Evolutionary conservation across 2,329 filamentous ascomycete genomes (phyloP).

Genomic region (Pseudogymnoascus sp.): DNA sequence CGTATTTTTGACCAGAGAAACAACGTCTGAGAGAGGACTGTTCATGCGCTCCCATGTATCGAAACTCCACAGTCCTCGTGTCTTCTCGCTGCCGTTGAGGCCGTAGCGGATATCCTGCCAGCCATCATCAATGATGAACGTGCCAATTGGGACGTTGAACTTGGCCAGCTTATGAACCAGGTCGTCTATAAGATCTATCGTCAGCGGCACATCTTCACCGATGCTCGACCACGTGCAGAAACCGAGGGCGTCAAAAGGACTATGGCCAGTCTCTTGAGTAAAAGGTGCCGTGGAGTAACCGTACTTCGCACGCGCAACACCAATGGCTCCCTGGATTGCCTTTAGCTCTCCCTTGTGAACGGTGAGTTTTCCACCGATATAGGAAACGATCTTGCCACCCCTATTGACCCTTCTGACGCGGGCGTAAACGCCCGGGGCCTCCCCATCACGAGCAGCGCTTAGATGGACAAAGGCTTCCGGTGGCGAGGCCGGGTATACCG

Average conservation of each 20-base stretch:
- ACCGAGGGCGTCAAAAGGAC: constrained; percentile 10
- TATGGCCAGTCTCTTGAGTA: not conserved
- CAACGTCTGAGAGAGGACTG: constrained; percentile 9
- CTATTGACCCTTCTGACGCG: constrained; percentile 9
- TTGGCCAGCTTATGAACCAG: not conserved
- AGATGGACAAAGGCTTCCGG: constrained; percentile 8
- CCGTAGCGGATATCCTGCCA: constrained; percentile 13
- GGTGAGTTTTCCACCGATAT: constrained; percentile 6
- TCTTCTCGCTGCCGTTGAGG: not conserved
- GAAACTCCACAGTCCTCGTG: constrained; percentile 11
- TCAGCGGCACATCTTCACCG: constrained; percentile 10
- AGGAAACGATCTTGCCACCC: not conserved
- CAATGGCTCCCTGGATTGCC: constrained; percentile 8
- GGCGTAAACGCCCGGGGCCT: constrained; percentile 9
- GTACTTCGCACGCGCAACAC: constrained; percentile 8
- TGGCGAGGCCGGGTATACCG: constrained; percentile 10
- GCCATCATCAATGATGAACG: constrained; percentile 14
- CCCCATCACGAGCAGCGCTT: constrained; percentile 7
- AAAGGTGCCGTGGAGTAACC: not conserved
- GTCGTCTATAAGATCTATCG: constrained; percentile 9
- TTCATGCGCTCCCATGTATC: constrained; percentile 10
- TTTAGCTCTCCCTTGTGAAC: constrained; percentile 9
- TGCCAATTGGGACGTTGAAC: constrained; percentile 11
- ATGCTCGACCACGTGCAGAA: constrained; percentile 12
- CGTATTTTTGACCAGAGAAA: constrained; percentile 12